Conservation (phyloP, 2,329 filamentous ascomycete species). For the Colletotrichum sp. region DNA sequence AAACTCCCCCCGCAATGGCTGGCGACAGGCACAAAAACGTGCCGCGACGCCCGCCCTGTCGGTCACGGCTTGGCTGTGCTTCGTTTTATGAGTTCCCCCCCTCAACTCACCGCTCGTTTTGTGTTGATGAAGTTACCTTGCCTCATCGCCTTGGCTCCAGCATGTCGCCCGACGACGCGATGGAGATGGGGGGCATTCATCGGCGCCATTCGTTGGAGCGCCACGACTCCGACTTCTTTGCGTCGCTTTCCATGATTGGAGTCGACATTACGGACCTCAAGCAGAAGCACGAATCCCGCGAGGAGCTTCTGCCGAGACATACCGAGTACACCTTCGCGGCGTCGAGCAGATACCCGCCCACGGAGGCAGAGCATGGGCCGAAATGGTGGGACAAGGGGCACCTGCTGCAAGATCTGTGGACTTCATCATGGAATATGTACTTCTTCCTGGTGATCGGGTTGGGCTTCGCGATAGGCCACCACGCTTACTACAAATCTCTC, state of each 20-base stretch:
- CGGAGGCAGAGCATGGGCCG: background rate
- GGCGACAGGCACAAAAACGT: background rate
- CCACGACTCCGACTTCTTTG: background rate
- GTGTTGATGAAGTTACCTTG: background rate
- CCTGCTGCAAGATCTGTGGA: constrained; percentile 32
- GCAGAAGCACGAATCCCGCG: background rate
- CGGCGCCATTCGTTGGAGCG: background rate
- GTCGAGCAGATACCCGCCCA: background rate
- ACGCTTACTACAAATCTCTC: constrained; percentile 35
- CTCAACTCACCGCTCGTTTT: background rate
- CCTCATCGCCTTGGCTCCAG: background rate
- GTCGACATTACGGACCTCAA: background rate
- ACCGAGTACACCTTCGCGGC: background rate
- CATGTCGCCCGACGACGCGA: background rate
- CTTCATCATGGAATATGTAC: constrained; percentile 37
- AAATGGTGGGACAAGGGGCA: background rate
- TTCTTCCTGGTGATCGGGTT: constrained; percentile 34
- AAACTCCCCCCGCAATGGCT: background rate
- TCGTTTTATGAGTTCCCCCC: background rate
- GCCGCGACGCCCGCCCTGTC: background rate
- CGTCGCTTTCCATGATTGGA: background rate
- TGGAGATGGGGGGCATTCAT: background rate
- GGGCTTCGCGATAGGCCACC: constrained; percentile 34
- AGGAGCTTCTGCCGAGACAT: background rate
- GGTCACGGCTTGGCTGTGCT: background rate